Conservation (phyloP, 768 basidiomycete species). For the Hydnomerulius pinastri region DNA sequence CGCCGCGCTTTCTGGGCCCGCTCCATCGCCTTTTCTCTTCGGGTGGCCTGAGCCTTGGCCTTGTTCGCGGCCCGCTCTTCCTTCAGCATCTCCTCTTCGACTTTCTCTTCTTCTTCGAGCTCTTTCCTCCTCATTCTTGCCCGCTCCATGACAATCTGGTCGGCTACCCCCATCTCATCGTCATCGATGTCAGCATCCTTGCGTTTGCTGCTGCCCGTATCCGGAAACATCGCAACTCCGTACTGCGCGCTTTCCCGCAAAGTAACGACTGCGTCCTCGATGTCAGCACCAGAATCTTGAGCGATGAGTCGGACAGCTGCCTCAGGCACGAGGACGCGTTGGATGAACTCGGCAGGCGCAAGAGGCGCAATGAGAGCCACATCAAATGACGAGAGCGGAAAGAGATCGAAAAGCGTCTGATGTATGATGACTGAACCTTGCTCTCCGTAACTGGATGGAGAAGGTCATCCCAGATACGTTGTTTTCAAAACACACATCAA, state of each 20-base stretch:
- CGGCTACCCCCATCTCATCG: constrained; percentile 34
- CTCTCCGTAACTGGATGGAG: constrained; percentile 72
- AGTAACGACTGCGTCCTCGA: constrained; percentile 53
- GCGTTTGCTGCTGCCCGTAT: constrained; percentile 31
- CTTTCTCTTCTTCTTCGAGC: constrained; percentile 41
- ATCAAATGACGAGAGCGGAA: constrained; percentile 62
- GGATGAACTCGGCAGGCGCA: constrained; percentile 73
- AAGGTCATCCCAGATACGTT: not conserved
- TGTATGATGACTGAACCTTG: constrained; percentile 80
- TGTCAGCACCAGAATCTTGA: constrained; percentile 60
- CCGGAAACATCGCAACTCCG: constrained; percentile 84
- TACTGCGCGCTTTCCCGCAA: constrained; percentile 79
- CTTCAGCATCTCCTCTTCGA: constrained; percentile 31
- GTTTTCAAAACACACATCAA: constrained; percentile 14
- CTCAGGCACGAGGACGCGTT: constrained; percentile 89
- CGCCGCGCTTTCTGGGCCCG: constrained; percentile 17
- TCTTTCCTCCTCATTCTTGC: constrained; percentile 43
- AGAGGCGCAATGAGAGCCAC: constrained; percentile 62
- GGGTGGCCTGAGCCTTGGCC: constrained; percentile 14
- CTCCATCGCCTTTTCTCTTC: constrained; percentile 22
- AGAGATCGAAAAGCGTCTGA: constrained; percentile 72
- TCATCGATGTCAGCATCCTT: constrained; percentile 40
- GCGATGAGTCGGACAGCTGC: constrained; percentile 80
- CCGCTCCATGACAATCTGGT: constrained; percentile 46
- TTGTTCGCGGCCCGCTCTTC: constrained; percentile 25